phyloP scores from a whole-genome alignment of 148 eudicot species.

The Rhododendron mucronatum region DNA sequence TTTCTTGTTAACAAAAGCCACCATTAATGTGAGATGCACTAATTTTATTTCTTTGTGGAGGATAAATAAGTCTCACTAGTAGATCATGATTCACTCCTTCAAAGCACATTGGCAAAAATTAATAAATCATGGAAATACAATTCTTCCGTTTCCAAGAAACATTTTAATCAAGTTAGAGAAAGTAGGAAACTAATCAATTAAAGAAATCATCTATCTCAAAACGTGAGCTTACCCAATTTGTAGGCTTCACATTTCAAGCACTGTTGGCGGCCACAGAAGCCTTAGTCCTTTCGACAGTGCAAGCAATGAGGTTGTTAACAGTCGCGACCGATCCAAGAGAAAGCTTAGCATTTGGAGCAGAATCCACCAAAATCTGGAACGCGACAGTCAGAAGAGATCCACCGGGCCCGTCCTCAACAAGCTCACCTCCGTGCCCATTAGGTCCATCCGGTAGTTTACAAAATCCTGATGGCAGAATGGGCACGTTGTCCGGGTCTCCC shows the following conservation, averaged over 20 bases:
- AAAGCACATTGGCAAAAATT: no score
- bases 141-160: background rate
- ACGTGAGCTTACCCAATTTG: slow-evolving; percentile 11
- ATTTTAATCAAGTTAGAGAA: background rate
- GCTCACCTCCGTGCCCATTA: slow-evolving; percentile 34
- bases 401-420: background rate
- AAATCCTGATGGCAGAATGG: slow-evolving; percentile 83
- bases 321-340: slow-evolving; percentile 31
- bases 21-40: no score
- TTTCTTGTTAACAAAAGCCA: no score
- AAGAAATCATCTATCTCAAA: background rate
- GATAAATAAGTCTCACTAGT: no score
- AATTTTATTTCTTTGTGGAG: background rate
- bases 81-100: no score
- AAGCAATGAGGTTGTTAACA: slow-evolving; percentile 28
- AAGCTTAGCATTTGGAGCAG: slow-evolving; percentile 24
- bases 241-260: background rate
- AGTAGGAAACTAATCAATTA: background rate
- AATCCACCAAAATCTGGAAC: slow-evolving; percentile 2
- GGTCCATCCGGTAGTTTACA: slow-evolving; percentile 50
- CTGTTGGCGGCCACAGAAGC: background rate
- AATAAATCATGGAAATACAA: no score
- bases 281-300: slow-evolving; percentile 35
- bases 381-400: slow-evolving; percentile 35
- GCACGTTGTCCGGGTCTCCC: slow-evolving; percentile 65